Base-by-base conservation (phyloP, 176 grass and related monocot genomes). In the Oryza brachyantha region DNA sequence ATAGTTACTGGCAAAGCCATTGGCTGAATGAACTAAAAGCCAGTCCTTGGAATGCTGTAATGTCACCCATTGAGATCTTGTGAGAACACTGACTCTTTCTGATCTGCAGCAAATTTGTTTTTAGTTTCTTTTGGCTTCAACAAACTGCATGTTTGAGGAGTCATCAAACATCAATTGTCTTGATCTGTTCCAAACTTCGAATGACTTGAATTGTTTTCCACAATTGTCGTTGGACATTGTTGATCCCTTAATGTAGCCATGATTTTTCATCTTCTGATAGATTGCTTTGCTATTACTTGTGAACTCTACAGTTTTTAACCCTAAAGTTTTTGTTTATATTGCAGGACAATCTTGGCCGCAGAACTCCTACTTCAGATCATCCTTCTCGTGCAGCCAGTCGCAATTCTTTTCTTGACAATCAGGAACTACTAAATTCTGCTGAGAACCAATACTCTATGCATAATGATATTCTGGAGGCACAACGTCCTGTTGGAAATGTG, bases 381-480 rank as follows among this genome's bases (percentile, higher is more conserved):
- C 79, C 89, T 31, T 88, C 89, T 82, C 94, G 79, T 52, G 62
- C 89, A 52, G 62, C 79, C 54, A 94, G 91, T 81, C 89, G 79
- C 38, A 97, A 90, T 86, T 80, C 91, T 83, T 87, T 86, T 88
- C 73, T 81, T 70, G 91, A 94, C 21, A 81, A 81, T 36, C 83
- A 93, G 36, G 91, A 97, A 69, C 59, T 32, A 62, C 36, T 92
- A 77, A 73, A 79, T 84, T 79, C 79, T 70, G 29, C 84, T 64
- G 88, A 87, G 39, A 82, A 76, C 37, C 87, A 86, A 58, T 83
- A 87, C 81, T 37, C 87, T 38, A 29, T 75, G 21, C 57, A 85
- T 78, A 87, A 82, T 85, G 78, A 93, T 65, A 68, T 84, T 70
- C 82, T 93, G 80, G 77, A 81, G 22, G 74, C 25, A 19, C 81